Evolutionary conservation across 331 rosid genomes (phyloP).

Genomic region (Erythrophleum ivorense): DNA sequence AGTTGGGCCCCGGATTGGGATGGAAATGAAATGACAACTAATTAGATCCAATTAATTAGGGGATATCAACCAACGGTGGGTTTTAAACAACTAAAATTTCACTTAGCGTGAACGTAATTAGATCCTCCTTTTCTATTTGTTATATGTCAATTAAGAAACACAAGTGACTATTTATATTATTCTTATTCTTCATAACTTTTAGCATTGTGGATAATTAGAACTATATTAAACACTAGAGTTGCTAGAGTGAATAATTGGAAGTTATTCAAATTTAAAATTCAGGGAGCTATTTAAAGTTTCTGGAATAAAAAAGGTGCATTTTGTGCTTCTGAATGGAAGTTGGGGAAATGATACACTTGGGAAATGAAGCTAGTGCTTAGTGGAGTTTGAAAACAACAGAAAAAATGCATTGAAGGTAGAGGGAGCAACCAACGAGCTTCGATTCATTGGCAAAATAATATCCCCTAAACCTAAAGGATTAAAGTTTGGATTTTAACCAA

Average conservation of each 20-base stretch:
- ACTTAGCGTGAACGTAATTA: neutral
- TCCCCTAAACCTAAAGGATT: no score
- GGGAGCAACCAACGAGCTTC: no score
- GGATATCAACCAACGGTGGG: neutral
- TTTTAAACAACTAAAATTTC: neutral
- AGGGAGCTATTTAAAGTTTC: no score
- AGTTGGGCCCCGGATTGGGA: constrained; percentile 51
- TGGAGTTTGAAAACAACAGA: neutral
- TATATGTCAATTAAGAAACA: neutral
- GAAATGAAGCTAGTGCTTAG: neutral
- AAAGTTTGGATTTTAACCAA: no score
- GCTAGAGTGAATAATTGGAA: no score
- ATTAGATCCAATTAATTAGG: neutral
- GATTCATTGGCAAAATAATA: no score
- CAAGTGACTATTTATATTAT: neutral
- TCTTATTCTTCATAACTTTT: neutral
- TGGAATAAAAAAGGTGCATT: neutral
- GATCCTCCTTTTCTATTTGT: neutral
- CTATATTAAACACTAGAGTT: no score
- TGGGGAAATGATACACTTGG: neutral
- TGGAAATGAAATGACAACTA: constrained; percentile 42
- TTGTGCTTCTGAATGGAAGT: neutral
- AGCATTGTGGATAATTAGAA: no score
- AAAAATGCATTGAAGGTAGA: neutral
- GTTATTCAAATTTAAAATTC: no score